Evolutionary conservation across 352 stramenopile species (phyloP).

Genomic region (Sclerospora graminicola): DNA sequence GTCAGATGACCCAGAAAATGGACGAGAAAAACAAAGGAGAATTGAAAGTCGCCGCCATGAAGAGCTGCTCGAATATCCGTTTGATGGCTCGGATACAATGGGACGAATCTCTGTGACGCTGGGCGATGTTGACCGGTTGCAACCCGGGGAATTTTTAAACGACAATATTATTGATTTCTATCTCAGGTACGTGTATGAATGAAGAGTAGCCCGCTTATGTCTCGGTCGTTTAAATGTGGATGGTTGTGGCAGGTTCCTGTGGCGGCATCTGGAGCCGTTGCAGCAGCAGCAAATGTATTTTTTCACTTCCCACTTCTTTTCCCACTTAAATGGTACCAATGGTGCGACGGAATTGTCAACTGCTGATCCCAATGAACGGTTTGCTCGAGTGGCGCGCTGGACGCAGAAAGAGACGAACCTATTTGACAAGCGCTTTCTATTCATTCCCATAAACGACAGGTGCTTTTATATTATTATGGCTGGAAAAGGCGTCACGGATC

Average conservation of each 20-base stretch:
- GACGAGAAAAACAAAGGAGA: constrained; percentile 12
- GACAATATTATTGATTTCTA: constrained; percentile 91
- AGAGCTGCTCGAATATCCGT: constrained; percentile 52
- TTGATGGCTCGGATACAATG: constrained; percentile 31
- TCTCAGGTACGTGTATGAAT: constrained; percentile 73
- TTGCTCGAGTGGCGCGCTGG: constrained; percentile 59
- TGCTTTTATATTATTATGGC: constrained; percentile 6
- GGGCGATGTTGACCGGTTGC: constrained; percentile 81
- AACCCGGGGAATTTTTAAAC: constrained; percentile 89
- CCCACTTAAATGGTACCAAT: constrained; percentile 66
- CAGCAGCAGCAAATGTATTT: constrained; percentile 78
- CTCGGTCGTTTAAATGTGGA: too few relatives aligned
- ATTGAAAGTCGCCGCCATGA: constrained; percentile 29
- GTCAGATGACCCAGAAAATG: constrained; percentile 10
- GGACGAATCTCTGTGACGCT: constrained; percentile 68
- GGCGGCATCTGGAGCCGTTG: constrained; percentile 49
- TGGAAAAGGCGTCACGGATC: neutral
- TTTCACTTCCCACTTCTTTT: constrained; percentile 95
- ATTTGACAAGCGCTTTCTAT: constrained; percentile 80
- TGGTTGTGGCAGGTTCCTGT: constrained; percentile 42
- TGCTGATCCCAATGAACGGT: constrained; percentile 31
- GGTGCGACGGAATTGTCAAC: constrained; percentile 17
- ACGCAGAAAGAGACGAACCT: constrained; percentile 77
- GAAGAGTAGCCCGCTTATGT: too few relatives aligned
- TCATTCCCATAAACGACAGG: constrained; percentile 88